Evolutionary conservation across 2,329 filamentous ascomycete genomes (phyloP).

Genomic region (Aspergillus melleus): DNA sequence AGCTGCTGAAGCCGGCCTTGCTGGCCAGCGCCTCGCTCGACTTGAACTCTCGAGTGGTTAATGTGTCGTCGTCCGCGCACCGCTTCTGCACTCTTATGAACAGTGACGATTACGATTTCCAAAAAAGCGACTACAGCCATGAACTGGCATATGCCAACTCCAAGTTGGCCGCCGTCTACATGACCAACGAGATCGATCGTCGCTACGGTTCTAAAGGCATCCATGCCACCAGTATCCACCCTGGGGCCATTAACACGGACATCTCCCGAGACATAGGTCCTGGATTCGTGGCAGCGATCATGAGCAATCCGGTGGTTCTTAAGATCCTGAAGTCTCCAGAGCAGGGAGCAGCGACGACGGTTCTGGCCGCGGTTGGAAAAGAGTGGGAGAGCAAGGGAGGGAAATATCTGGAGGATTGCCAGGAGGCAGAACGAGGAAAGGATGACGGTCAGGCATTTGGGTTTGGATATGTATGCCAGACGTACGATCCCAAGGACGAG

Average conservation of each 20-base stretch:
- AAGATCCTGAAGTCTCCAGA: slow-evolving; percentile 4
- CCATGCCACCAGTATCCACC: slow-evolving; percentile 49
- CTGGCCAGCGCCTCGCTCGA: slow-evolving; percentile 27
- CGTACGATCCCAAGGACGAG: slow-evolving; percentile 27
- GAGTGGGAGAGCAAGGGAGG: slow-evolving; percentile 26
- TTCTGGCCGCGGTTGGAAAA: slow-evolving; percentile 24
- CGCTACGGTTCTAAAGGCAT: slow-evolving; percentile 47
- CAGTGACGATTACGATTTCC: slow-evolving; percentile 40
- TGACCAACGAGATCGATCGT: slow-evolving; percentile 54
- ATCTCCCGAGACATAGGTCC: slow-evolving; percentile 4
- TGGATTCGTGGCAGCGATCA: neutral
- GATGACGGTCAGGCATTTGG: slow-evolving; percentile 10
- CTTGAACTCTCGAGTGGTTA: slow-evolving; percentile 51
- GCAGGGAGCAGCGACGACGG: slow-evolving; percentile 16
- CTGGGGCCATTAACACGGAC: slow-evolving; percentile 33
- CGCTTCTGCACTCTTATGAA: slow-evolving; percentile 27
- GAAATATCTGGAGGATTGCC: slow-evolving; percentile 28
- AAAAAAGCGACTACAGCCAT: slow-evolving; percentile 35
- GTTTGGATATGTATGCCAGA: neutral
- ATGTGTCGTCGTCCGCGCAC: slow-evolving; percentile 48
- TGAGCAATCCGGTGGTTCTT: neutral
- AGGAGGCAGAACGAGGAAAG: slow-evolving; percentile 6
- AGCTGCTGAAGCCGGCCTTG: slow-evolving; percentile 44
- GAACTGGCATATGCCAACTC: slow-evolving; percentile 48
- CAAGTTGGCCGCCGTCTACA: slow-evolving; percentile 55